Conservation (phyloP, 768 basidiomycete species). For the Tricholomella constricta region DNA sequence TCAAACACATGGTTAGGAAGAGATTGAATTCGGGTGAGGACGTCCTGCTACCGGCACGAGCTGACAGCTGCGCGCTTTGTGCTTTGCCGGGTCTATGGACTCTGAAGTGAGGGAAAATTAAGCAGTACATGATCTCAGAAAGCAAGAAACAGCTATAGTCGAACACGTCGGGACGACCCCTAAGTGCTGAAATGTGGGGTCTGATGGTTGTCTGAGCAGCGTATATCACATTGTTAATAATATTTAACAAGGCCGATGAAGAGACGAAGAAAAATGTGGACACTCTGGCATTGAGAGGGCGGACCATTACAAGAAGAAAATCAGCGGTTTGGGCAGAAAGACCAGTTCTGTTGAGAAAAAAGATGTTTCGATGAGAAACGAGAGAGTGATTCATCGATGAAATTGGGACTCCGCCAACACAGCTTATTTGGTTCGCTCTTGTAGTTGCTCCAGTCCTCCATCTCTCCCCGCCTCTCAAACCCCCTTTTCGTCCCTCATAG, state of each 20-base stretch:
- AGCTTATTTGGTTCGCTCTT: conserved; percentile 44
- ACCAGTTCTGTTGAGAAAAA: background rate
- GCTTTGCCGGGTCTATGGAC: background rate
- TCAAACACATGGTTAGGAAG: conserved; percentile 4
- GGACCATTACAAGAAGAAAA: too few species aligned
- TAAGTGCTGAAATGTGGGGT: background rate
- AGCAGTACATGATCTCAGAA: background rate
- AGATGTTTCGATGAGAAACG: background rate
- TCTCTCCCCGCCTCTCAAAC: conserved; percentile 27
- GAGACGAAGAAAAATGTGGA: background rate
- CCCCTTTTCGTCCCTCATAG: conserved; percentile 14
- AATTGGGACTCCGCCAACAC: conserved; percentile 56
- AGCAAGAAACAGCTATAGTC: background rate
- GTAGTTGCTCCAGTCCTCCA: conserved; percentile 30
- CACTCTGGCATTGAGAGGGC: background rate
- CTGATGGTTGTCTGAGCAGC: conserved; percentile 1
- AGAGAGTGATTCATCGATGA: conserved; percentile 27
- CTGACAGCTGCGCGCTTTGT: background rate
- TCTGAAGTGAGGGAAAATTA: background rate
- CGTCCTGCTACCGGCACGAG: background rate
- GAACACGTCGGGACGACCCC: background rate
- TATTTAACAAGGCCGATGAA: background rate
- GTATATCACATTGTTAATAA: background rate
- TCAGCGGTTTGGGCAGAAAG: background rate
- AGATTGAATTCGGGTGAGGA: background rate